phyloP scores from a whole-genome alignment of 805 yeast species.

The Candida maesae region DNA sequence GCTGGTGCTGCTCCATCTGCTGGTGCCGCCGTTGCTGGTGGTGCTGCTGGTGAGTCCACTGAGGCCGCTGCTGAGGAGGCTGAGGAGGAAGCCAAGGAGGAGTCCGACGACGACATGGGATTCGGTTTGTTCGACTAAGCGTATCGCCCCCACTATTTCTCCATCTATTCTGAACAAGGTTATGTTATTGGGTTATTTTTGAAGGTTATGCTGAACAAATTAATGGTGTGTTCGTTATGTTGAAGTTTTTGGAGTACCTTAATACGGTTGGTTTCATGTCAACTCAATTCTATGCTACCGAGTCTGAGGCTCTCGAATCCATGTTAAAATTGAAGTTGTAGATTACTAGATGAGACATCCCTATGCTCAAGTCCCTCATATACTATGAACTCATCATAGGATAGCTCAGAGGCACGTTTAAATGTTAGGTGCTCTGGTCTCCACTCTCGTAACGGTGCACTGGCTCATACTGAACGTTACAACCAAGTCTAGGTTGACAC shows the following conservation, averaged over 20 bases:
- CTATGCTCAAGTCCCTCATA: too few relatives aligned
- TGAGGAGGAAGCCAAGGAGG: conserved; percentile 50
- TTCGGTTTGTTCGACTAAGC: conserved; percentile 87
- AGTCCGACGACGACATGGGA: conserved; percentile 86
- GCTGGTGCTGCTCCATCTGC: conserved; percentile 76
- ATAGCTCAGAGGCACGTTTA: too few relatives aligned
- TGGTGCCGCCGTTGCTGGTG: conserved; percentile 57
- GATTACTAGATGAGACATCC: too few relatives aligned
- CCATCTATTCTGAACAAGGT: not conserved
- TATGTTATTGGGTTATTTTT: conserved; percentile 4
- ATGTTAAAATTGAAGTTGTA: not conserved
- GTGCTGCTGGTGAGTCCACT: conserved; percentile 59
- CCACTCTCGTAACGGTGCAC: too few relatives aligned
- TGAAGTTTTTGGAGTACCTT: conserved; percentile 1
- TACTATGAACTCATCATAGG: too few relatives aligned
- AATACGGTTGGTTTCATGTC: not conserved
- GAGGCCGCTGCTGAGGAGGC: conserved; percentile 63
- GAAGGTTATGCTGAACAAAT: conserved; percentile 3
- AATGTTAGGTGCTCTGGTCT: too few relatives aligned
- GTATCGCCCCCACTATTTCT: conserved; percentile 3
- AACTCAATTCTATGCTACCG: conserved; percentile 2
- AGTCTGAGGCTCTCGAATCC: conserved; percentile 8
- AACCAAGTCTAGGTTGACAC: too few relatives aligned
- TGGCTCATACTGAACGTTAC: too few relatives aligned
- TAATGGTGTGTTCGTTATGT: conserved; percentile 9